Base-by-base conservation (phyloP, 768 basidiomycete genomes). In the Podaxis sp. region DNA sequence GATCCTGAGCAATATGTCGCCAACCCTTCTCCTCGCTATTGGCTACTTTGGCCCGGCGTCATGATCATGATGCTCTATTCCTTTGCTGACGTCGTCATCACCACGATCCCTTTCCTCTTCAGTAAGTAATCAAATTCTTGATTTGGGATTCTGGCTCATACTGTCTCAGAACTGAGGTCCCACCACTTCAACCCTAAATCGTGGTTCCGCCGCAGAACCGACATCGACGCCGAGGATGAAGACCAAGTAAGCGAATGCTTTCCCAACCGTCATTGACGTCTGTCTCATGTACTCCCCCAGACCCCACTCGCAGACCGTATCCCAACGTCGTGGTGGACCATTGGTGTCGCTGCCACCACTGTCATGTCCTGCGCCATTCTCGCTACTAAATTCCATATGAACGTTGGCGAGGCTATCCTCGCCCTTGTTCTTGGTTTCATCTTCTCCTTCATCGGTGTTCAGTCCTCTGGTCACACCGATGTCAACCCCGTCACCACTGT, bases 401-500 rank as follows among this genome's bases (percentile, higher is more conserved):
- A 83, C 63, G 82, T 86, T 63, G 85, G 85, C 33, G 82, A 84
- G 56, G 81, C 79, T 29, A 73, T 87, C 68, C 79, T 87, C 50
- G 72, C 85, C 8, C 80, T 88, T 52, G 24, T 88, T 62, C 79
- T 87, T 46, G 82, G 83, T 36, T 88, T 87, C 76, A 50, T 87
- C 46, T 89, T 88, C 75, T 85, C 85, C 33, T 87, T 89, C 74
- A 83, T 88, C 65, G 86, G 82, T 46, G 85, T 85, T 8, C 85
- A 87, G 69, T 84, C 81, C 54, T 67, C 81, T 36, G 85, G 87
- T 24, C 74, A 79, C 63, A 88, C 85, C 4, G 85, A 86, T 63
- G 79, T 88, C 69, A 86, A 86, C 68, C 86, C 85, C 9, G 79
- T 87, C 52, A 80, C 82, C 6, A 82, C 84, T 37, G 82, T 86